A percentile compares a stretch with the other conserved stretches of the same genome.
These are phyloP conservation scores for Skeletonema costatum DNA, from an alignment of 108 stramenopile species.

Conservation along the genomic window DNA sequence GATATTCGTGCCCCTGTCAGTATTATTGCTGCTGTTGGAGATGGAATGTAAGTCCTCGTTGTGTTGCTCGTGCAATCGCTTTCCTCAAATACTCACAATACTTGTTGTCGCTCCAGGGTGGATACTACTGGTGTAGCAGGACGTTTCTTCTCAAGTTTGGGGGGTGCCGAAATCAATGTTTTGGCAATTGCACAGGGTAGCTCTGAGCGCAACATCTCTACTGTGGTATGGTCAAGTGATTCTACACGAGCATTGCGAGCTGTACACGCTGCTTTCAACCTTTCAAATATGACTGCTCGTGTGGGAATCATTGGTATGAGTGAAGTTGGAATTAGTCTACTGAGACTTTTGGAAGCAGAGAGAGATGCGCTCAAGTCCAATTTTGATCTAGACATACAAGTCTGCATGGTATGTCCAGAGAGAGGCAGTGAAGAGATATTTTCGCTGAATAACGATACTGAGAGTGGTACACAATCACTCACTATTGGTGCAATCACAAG, in stretches of 20 bases:
- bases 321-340: slow-evolving; percentile 61
- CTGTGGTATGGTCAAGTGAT: slow-evolving; percentile 65
- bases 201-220: slow-evolving; percentile 85
- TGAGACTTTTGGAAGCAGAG: slow-evolving; percentile 66
- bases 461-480: slow-evolving; percentile 54
- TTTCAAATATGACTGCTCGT: slow-evolving; percentile 70
- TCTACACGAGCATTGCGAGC: slow-evolving; percentile 85
- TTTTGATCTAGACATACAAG: slow-evolving; percentile 78
- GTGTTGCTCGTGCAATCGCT: background rate
- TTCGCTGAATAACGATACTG: slow-evolving; percentile 32
- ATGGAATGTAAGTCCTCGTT: slow-evolving; percentile 65
- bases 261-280: slow-evolving; percentile 83
- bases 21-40: slow-evolving; percentile 92
- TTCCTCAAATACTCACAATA: background rate
- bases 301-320: slow-evolving; percentile 74
- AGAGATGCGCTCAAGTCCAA: slow-evolving; percentile 49
- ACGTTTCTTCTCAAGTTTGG: slow-evolving; percentile 85
- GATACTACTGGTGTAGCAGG: slow-evolving; percentile 77
- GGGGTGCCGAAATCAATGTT: slow-evolving; percentile 85
- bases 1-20: slow-evolving; percentile 69
- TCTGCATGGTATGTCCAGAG: slow-evolving; percentile 48
- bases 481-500: slow-evolving; percentile 37
- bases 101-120: background rate
- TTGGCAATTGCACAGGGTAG: slow-evolving; percentile 85
- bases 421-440: slow-evolving; percentile 36